These are phyloP conservation scores for Chrysanthemum makinoi DNA, from an alignment of 129 eudicot genomes.

Conservation along the genomic window DNA sequence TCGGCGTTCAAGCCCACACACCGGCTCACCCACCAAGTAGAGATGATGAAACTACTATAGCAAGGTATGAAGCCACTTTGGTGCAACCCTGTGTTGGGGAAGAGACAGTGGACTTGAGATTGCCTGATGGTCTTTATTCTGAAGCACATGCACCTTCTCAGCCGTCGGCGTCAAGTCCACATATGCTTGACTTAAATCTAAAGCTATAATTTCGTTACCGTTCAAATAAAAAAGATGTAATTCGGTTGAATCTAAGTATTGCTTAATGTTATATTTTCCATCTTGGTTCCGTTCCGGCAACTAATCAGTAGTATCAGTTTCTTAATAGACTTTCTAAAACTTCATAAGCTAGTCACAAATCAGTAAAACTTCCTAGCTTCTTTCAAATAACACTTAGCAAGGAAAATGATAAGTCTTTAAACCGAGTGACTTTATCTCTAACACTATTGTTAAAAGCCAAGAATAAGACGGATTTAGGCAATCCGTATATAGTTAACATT, in stretches of 20 bases:
- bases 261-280: too few species aligned
- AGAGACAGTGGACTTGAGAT: constrained; percentile 28
- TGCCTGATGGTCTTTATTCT: constrained; percentile 58
- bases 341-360: too few species aligned
- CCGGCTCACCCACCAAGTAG: neutral
- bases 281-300: neutral
- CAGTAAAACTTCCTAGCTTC: too few species aligned
- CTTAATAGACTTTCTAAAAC: neutral
- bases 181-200: constrained; percentile 46
- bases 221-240: too few species aligned
- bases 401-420: too few species aligned
- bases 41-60: neutral
- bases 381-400: too few species aligned
- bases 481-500: too few species aligned
- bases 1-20: constrained; percentile 11
- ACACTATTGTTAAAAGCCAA: too few species aligned
- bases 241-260: too few species aligned
- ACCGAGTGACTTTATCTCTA: too few species aligned
- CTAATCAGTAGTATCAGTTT: neutral
- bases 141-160: constrained; percentile 35
- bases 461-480: too few species aligned
- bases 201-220: constrained; percentile 27
- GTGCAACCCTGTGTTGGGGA: constrained; percentile 8
- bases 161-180: constrained; percentile 21
- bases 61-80: neutral